Evolutionary conservation across 1,284 basidiomycete genomes (phyloP).

Genomic region (Ustilago bromivora): DNA sequence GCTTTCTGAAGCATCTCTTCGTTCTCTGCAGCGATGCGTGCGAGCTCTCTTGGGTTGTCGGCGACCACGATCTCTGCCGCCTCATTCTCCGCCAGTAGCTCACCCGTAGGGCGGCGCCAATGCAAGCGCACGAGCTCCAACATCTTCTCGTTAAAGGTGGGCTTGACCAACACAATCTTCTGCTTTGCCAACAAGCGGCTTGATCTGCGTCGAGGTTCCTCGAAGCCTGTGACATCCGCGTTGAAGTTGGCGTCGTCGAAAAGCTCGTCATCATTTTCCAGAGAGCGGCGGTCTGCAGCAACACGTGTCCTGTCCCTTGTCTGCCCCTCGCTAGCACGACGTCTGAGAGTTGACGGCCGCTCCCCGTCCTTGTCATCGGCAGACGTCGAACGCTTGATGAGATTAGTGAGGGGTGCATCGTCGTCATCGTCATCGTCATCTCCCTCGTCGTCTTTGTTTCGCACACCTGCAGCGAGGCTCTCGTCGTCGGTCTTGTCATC

Average conservation of each 20-base stretch:
- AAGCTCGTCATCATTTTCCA: not conserved
- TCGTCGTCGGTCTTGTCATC: not conserved
- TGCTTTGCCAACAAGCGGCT: not conserved
- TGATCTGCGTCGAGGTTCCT: not conserved
- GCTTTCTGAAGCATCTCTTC: not conserved
- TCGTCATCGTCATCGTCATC: conserved; percentile 4
- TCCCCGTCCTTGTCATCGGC: not conserved
- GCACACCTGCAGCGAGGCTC: not conserved
- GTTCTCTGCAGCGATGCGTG: not conserved
- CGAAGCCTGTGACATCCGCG: not conserved
- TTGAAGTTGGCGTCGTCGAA: not conserved
- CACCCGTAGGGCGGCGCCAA: not conserved
- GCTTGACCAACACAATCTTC: not conserved
- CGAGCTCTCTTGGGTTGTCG: not conserved
- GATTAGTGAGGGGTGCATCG: conserved; percentile 2
- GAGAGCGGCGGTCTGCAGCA: not conserved
- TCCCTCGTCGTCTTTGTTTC: not conserved
- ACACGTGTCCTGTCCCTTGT: not conserved
- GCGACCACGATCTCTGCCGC: conserved; percentile 2
- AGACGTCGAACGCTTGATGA: not conserved
- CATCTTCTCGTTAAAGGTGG: not conserved
- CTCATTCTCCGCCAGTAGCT: not conserved
- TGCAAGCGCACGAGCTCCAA: not conserved
- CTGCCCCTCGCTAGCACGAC: not conserved
- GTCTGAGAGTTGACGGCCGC: not conserved